phyloP scores from a whole-genome alignment of 257 asterid genomes.

The Perilla frutescens region DNA sequence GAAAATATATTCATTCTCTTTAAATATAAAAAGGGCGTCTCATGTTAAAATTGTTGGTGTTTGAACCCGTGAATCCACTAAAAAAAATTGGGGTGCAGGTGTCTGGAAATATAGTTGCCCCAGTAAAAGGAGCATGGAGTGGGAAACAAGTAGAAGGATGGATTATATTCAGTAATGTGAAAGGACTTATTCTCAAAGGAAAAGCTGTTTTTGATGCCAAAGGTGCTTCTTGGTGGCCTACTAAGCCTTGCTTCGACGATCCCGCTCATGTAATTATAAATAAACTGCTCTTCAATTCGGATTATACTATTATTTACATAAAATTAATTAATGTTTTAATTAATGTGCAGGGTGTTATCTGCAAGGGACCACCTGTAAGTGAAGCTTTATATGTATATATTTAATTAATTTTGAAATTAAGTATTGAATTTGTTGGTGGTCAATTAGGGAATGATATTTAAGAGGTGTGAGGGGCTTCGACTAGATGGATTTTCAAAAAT shows the following conservation, averaged over 20 bases:
- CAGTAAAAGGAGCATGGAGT: constrained; percentile 50
- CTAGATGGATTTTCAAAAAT: constrained; percentile 53
- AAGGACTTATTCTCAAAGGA: constrained; percentile 58
- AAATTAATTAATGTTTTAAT: too few species aligned
- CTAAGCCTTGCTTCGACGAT: constrained; percentile 50
- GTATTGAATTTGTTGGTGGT: too few species aligned
- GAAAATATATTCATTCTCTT: too few species aligned
- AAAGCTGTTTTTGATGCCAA: constrained; percentile 55
- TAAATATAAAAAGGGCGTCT: too few species aligned
- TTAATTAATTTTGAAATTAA: too few species aligned
- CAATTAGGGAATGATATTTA: constrained; percentile 55
- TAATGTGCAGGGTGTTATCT: constrained; percentile 47
- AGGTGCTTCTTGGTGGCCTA: constrained; percentile 70
- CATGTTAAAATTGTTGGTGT: too few species aligned
- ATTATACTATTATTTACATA: too few species aligned
- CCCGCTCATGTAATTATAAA: constrained; percentile 41
- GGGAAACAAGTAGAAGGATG: constrained; percentile 52
- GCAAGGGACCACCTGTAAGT: constrained; percentile 67
- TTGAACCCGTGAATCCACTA: too few species aligned
- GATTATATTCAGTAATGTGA: constrained; percentile 48
- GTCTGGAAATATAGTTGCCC: constrained; percentile 62
- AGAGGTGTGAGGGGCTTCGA: constrained; percentile 56
- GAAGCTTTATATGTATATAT: not conserved
- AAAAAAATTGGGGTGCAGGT: constrained; percentile 36
- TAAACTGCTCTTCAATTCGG: not conserved